A percentile compares a stretch with the other conserved stretches of the same genome.
Conservation (phyloP, 345 rosid species). For the Carallia brachiata region DNA sequence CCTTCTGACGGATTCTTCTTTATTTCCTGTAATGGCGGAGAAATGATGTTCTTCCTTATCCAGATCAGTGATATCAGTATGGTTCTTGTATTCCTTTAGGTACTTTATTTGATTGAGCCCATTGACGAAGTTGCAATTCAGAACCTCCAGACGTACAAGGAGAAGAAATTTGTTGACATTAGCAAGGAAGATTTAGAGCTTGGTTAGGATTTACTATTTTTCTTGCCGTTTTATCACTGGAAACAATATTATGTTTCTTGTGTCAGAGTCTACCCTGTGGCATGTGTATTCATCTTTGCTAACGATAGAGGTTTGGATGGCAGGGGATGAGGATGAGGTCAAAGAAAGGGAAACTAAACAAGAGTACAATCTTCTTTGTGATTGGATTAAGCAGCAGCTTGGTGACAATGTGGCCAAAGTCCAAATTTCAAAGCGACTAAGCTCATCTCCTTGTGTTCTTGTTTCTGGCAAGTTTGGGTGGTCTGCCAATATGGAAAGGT, state of each 20-base stretch:
- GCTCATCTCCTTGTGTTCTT: slow-evolving; percentile 96
- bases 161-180: slow-evolving; percentile 96
- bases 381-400: slow-evolving; percentile 96
- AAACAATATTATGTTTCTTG: not conserved
- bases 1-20: not conserved
- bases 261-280: not conserved
- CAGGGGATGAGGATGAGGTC: slow-evolving; percentile 95
- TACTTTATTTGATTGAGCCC: slow-evolving; percentile 86
- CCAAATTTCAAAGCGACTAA: slow-evolving; percentile 86
- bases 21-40: not conserved
- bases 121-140: slow-evolving; percentile 98
- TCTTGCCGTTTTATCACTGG: not conserved
- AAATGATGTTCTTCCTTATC: too few relatives aligned
- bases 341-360: slow-evolving; percentile 82
- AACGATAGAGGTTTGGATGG: not conserved
- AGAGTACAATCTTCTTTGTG: slow-evolving; percentile 79
- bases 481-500: slow-evolving; percentile 99
- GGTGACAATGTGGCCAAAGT: slow-evolving; percentile 96
- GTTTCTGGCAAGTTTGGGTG: slow-evolving; percentile 98
- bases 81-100: slow-evolving; percentile 35
- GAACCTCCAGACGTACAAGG: slow-evolving; percentile 93
- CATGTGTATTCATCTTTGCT: not conserved
- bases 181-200: slow-evolving; percentile 98
- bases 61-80: too few relatives aligned
- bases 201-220: slow-evolving; percentile 44